phyloP scores from a whole-genome alignment of 2,329 filamentous ascomycete species.

The Sarocladiaceae sp. region DNA sequence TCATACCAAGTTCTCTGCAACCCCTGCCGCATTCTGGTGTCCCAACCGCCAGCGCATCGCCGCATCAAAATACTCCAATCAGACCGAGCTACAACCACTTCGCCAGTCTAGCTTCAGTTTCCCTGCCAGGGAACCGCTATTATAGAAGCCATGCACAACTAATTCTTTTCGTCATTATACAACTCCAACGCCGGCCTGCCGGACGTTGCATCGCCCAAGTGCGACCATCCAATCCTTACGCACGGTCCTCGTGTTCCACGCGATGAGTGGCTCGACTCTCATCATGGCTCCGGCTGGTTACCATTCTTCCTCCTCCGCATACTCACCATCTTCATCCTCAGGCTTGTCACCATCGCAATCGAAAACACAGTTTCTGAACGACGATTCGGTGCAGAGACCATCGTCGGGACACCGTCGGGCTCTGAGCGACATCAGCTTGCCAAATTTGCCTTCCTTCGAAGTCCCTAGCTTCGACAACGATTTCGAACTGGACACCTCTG shows the following conservation, averaged over 20 bases:
- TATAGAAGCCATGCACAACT: conserved; percentile 9
- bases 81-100: no score
- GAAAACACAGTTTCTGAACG: conserved; percentile 23
- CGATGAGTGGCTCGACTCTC: conserved; percentile 28
- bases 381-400: conserved; percentile 17
- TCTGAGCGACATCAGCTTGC: conserved; percentile 14
- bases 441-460: conserved; percentile 31
- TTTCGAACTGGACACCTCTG: conserved; percentile 40
- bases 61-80: no score
- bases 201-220: conserved; percentile 3
- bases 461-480: conserved; percentile 47
- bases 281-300: conserved; percentile 32
- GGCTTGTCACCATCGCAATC: conserved; percentile 25
- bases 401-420: conserved; percentile 15
- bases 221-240: conserved; percentile 1
- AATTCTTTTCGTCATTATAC: conserved; percentile 1
- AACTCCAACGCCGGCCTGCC: neutral
- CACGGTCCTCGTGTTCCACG: conserved; percentile 19
- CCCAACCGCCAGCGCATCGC: conserved; percentile 4
- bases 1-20: neutral
- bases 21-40: neutral
- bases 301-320: conserved; percentile 11
- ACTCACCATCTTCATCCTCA: neutral
- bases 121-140: conserved; percentile 1
- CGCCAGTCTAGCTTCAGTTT: neutral